Evolutionary conservation across 1,284 basidiomycete species (phyloP), one percentile per base, ranked within the genome.

Genomic region (Mycosarcoma mackinlayi): DNA sequence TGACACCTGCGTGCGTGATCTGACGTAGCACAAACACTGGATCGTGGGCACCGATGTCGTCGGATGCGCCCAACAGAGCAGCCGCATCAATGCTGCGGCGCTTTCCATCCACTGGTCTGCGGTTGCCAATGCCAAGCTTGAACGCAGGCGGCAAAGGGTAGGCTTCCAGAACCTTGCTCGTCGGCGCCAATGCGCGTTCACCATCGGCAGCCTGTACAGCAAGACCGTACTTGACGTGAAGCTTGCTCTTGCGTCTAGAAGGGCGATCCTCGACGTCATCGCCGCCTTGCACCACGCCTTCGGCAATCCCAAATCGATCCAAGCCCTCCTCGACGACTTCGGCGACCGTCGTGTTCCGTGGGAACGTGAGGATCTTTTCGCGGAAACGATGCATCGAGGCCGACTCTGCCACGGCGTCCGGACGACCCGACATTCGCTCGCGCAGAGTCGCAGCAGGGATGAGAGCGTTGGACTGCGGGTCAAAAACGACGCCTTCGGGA

Each of bases 271-370:
- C 95, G 1, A 98, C 88, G 77, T 97, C 94, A 82, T 98, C 95
- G 1, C 94, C 94, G 1, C 95, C 95, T 81, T 98, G 94, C 1
- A 97, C 94, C 2, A 98, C 93, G 18, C 94, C 95, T 38, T 97
- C 95, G 30, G 88, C 84, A 47, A 98, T 94, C 0, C 94, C 94
- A 78, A 97, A 97, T 50, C 92, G 85, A 77, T 97, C 94, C 65
- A 98, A 81, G 11, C 91, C 91, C 39, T 92, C 86, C 82, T 98
- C 95, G 47, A 97, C 93, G 9, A 94, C 93, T 82, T 98, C 95
- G 0, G 94, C 93, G 1, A 97, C 94, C 0, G 93, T 98, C 25
- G 92, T 90, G 77, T 96, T 97, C 82, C 92, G 91, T 6, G 94
- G 92, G 91, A 92, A 76, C 31, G 75, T 74, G 28, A 82, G 65